A percentile compares a stretch with the other conserved stretches of the same genome.
Evolutionary conservation across 192 early-diverging fungal species (phyloP).

Genomic region (Gigaspora rosea): DNA sequence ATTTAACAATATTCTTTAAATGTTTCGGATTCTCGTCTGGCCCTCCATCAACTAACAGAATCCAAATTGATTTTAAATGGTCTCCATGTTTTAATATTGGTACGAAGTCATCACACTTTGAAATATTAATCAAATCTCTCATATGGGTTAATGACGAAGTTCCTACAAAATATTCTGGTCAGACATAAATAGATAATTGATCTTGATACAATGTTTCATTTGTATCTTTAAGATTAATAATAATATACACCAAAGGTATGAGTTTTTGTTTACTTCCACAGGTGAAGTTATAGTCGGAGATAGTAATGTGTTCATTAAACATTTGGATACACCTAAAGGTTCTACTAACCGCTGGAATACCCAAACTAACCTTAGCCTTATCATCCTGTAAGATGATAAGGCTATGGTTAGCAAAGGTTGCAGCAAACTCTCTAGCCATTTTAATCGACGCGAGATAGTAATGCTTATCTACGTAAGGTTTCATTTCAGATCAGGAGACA

Average conservation of each 20-base stretch:
- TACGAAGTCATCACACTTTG: not conserved
- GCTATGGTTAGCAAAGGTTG: not conserved
- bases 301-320: no score
- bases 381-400: not conserved
- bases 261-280: no score
- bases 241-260: no score
- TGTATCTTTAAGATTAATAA: not conserved
- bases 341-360: not conserved
- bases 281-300: no score
- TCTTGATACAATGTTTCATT: not conserved
- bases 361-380: not conserved
- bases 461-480: no score
- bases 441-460: no score
- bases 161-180: not conserved
- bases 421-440: no score
- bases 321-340: no score
- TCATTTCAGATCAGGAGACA: no score
- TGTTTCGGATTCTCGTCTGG: not conserved
- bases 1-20: not conserved
- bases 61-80: not conserved
- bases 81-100: not conserved
- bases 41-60: not conserved
- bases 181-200: not conserved
- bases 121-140: not conserved
- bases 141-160: not conserved